Percentiles rank a stretch among this genome's conserved stretches.
Conservation (phyloP, 2,329 filamentous ascomycete genomes). For the Fusarium dimerum region DNA sequence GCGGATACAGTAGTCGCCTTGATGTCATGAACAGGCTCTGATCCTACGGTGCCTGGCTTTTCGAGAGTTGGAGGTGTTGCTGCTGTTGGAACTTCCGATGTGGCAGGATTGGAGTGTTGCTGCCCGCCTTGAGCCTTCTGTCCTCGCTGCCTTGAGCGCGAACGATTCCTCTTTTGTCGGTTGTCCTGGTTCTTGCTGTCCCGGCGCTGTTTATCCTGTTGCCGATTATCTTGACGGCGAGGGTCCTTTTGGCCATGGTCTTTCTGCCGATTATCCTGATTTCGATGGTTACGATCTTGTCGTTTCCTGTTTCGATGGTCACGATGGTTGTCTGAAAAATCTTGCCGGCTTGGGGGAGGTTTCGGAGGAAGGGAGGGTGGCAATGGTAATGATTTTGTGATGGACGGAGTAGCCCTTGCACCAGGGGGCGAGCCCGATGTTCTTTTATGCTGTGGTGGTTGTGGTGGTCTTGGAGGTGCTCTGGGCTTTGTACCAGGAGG, state of each 20-base stretch:
- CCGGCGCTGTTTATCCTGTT: constrained; percentile 22
- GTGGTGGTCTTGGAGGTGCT: constrained; percentile 16
- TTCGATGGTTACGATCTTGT: constrained; percentile 34
- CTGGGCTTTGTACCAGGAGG: constrained; percentile 15
- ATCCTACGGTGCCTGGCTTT: constrained; percentile 19
- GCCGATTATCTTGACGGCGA: constrained; percentile 5
- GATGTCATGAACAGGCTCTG: neutral
- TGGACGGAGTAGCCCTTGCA: constrained; percentile 17
- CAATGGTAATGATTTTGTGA: constrained; percentile 11
- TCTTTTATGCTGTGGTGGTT: constrained; percentile 11
- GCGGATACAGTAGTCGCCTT: too few species aligned
- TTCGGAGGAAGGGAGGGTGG: constrained; percentile 36
- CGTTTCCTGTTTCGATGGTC: constrained; percentile 34
- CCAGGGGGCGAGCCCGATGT: constrained; percentile 16
- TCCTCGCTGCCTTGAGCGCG: constrained; percentile 13
- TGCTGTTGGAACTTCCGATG: constrained; percentile 19
- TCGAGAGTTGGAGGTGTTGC: constrained; percentile 21
- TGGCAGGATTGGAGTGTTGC: constrained; percentile 8
- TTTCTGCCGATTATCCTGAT: constrained; percentile 31
- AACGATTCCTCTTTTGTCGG: neutral
- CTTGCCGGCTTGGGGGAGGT: constrained; percentile 31
- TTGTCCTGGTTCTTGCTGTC: neutral
- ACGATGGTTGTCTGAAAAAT: constrained; percentile 29
- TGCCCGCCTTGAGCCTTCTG: constrained; percentile 27
- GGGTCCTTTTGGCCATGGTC: constrained; percentile 12